A percentile compares a stretch with the other conserved stretches of the same genome.
These are phyloP conservation scores for Sapria himalayana DNA, from an alignment of 345 rosid species.

Conservation along the genomic window DNA sequence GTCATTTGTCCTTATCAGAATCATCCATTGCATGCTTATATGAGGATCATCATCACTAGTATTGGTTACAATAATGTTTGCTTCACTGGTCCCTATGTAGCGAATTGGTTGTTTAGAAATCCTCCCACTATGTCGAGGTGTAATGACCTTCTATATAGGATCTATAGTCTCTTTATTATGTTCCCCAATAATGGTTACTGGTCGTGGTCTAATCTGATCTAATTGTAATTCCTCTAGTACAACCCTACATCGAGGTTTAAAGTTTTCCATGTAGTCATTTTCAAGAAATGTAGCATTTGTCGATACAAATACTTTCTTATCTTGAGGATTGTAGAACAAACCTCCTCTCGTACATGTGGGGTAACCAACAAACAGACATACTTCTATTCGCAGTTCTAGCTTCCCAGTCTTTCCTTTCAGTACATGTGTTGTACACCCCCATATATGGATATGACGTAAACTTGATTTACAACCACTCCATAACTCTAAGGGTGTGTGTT, in stretches of 20 bases:
- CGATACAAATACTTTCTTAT: too few relatives aligned
- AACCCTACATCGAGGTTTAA: too few relatives aligned
- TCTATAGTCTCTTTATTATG: background rate
- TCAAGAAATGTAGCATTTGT: too few relatives aligned
- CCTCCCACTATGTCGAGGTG: background rate
- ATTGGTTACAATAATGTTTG: background rate
- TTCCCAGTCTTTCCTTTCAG: background rate
- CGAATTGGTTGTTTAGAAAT: background rate
- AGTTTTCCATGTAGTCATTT: too few relatives aligned
- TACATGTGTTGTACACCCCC: background rate
- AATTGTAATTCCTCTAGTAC: background rate
- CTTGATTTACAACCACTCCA: background rate
- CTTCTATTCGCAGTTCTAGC: background rate
- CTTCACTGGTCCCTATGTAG: background rate
- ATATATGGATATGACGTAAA: background rate
- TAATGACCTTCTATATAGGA: too few relatives aligned
- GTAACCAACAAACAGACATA: background rate
- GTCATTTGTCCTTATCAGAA: background rate
- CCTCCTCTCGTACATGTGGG: background rate
- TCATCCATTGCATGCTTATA: background rate
- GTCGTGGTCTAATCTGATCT: background rate
- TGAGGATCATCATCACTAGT: too few relatives aligned
- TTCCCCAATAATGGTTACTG: background rate
- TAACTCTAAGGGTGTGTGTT: background rate
- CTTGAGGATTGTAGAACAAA: too few relatives aligned